Conservation (phyloP, 2,329 filamentous ascomycete species). For the Lecanicillium sp. region DNA sequence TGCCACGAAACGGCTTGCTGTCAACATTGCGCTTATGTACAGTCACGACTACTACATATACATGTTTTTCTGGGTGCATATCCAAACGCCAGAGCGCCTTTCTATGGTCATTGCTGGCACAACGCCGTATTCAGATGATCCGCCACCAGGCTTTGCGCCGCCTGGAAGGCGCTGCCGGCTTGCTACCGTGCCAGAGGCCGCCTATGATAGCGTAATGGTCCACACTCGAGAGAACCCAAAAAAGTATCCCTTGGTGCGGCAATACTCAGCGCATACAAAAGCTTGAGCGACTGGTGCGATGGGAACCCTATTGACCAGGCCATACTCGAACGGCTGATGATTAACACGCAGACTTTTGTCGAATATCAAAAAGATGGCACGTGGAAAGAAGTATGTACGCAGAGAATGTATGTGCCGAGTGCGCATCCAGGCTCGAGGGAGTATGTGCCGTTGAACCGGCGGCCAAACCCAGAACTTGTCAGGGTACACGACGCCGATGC, state of each 20-base stretch:
- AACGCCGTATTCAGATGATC: background rate
- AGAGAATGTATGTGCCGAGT: background rate
- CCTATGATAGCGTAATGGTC: background rate
- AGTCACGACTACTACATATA: background rate
- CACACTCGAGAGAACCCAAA: too few relatives aligned
- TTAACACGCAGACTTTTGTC: background rate
- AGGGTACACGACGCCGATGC: background rate
- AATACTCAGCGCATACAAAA: background rate
- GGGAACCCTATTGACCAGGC: background rate
- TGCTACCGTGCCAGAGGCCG: background rate
- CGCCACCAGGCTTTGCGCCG: background rate
- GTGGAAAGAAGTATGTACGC: conserved; percentile 1
- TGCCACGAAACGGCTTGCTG: background rate
- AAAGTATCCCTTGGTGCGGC: background rate
- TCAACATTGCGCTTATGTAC: background rate
- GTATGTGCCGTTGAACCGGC: background rate
- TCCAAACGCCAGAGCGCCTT: background rate
- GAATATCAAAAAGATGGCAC: background rate
- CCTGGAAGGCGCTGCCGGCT: conserved; percentile 2
- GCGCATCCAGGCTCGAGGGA: background rate
- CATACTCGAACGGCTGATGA: background rate
- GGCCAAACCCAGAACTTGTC: conserved; percentile 1
- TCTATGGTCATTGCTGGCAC: background rate
- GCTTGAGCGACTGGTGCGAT: background rate
- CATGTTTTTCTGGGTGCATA: background rate